Evolutionary conservation across 2,329 filamentous ascomycete species (phyloP), one percentile per base, ranked within the genome.

Genomic region (Diaporthe aspalathi): DNA sequence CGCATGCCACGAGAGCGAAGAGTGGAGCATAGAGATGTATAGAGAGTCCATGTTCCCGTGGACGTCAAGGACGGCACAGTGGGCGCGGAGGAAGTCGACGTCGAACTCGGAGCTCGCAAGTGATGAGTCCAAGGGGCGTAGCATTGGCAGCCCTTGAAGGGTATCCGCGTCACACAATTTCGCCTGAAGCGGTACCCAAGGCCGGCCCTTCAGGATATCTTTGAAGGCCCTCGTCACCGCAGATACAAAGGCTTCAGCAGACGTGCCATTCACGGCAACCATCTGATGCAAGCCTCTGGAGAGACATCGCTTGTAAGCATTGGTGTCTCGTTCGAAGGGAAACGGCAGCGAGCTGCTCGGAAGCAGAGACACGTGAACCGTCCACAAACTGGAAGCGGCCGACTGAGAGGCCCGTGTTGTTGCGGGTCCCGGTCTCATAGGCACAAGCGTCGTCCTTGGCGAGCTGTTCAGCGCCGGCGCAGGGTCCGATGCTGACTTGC

Each of bases 251-350:
- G 87, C 85, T 38, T 82, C 78, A 53, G 84, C 83, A 70, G 85
- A 83, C 3, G 81, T 81, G 22, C 86, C 87, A 53, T 83, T 82
- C 16, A 90, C 83, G 11, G 85, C 86, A 22, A 90, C 82, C 79
- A 89, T 86, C 71, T 85, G 86, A 74, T 90, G 88, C 54, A 90
- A 83, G 3, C 88, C 88, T 20, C 88, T 86, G 17, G 88, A 90
- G 5, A 90, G 81, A 54, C 88, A 90, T 53, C 88, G 83, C 76
- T 89, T 89, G 78, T 90, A 90, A 5, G 88, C 88, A 50, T 83
- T 86, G 17, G 88, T 90, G 74, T 90, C 87, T 76, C 88, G 88
- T 78, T 90, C 88, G 76, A 90, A 90, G 0, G 88, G 88, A 74
- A 90, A 89, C 5, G 87, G 85, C 70, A 87, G 84, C 43, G 83